Evolutionary conservation across 257 asterid species (phyloP), one percentile per base, ranked within the genome.

Genomic region (Cinchona pubescens): DNA sequence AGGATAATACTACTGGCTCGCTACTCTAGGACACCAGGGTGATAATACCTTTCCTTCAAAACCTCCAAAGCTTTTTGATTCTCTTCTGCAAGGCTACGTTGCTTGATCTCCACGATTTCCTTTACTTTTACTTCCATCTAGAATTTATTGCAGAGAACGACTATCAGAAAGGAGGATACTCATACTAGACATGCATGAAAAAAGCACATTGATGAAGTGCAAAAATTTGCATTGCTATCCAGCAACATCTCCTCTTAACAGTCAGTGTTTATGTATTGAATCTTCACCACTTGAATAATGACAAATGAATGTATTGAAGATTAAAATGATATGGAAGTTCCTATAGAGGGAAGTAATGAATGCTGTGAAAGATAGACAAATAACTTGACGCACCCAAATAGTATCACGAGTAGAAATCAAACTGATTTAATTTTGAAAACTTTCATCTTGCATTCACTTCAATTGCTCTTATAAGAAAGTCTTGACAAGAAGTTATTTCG

Each of bases 71-170:
- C 87, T 86, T 94, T 95, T 87, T 95, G 98, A 86, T 92, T 95
- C 90, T 95, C 99, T 83, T 95, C 99, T 7, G 98, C 99, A 91
- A 95, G 81, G 87, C 88, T 92, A 45, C 98, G 98, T 78, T 95
- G 99, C 89, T 95, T 95, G 64, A 95, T 95, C 86, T 95, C 99
- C 81, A 95, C 97, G 78, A 88, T 82, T 91, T 95, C 98, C 86
- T 92, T 95, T 79, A 95, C 98, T 78, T 95, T 95, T 78, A 92
- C 99, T 83, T 92, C 99, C 99, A 95, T 92, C 99, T 95, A 77
- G 48, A 14, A 55, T 15, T 30, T 37, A 16, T 1, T 30, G 56
- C 23, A 46, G 61, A 38, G 25, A 66, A 72, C 5, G 14, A 25
- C 8, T 18, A n/a, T 69, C 45, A 21, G n/a, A 32, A 37, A 35